Base-by-base conservation (phyloP, 768 basidiomycete species). In the Stropharia rugosoannulata region DNA sequence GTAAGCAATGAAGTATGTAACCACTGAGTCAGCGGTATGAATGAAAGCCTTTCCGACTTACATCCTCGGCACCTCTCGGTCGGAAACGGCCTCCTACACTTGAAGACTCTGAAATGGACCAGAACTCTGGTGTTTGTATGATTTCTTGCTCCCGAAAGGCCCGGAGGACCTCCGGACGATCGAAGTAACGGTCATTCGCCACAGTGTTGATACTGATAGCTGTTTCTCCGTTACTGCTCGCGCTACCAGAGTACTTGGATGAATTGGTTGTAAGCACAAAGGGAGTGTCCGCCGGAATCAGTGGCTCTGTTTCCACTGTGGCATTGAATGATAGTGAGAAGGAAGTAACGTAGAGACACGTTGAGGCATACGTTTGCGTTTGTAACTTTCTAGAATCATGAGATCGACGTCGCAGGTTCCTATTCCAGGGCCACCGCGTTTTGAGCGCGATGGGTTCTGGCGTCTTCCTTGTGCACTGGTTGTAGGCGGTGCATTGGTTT, bases 111-210 rank as follows among this genome's bases (percentile, higher is more conserved):
- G 64, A 63, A 40, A 79, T 66, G 40, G 67, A 64, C 59, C 78
- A 75, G 68, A 83, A 91, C 58, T 90, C 82, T 10, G 93, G 93
- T 0, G 89, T 92, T 71, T 94, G 86, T 45, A 94, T 94, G 50
- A 75, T 72, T 57, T 77, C 73, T 64, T 92, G 88, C 61, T 84
- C 82, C 60, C 82, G 79, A 69, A 82, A 89, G 18, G 87, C 80
- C 64, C 80, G 77, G 62, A 89, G 79, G 35, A 92, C 89, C 57
- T 91, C 88, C 19, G 90, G 83, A 18, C 83, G 81, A 67, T 88
- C 86, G 63, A 92, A 92, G 70, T 90, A 90, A 55, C 85, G 83
- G 49, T 87, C 84, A 60, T 84, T 84, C 15, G 83, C 82, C 49
- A 78, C 71, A 35, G 74, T 75, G 65, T 87, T 89, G 66, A 89